phyloP scores from a whole-genome alignment of 75 land plant species.

The Pinus tabuliformis region DNA sequence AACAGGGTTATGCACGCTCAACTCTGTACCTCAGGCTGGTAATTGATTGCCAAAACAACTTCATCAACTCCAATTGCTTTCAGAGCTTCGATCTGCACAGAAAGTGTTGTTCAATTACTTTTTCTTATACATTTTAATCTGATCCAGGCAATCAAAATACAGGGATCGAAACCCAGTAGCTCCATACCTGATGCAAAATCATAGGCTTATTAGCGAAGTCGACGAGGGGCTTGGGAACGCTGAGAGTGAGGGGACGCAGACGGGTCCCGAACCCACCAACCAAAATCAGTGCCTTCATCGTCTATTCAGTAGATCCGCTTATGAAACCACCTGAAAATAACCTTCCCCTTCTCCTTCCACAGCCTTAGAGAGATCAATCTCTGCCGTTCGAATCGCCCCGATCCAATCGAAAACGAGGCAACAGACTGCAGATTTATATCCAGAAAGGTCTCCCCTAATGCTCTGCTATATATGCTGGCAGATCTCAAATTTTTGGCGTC shows the following conservation, averaged over 20 bases:
- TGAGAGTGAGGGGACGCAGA: slow-evolving; percentile 42
- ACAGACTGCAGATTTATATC: too few species aligned
- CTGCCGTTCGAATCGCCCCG: too few species aligned
- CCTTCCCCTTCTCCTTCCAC: too few species aligned
- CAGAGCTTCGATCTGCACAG: slow-evolving; percentile 42
- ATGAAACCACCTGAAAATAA: too few species aligned
- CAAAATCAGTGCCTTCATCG: slow-evolving; percentile 45
- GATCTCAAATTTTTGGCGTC: too few species aligned
- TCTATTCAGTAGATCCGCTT: not conserved
- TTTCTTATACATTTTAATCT: not conserved
- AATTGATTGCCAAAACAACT: slow-evolving; percentile 49
- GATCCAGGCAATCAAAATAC: not conserved
- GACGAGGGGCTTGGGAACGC: slow-evolving; percentile 52
- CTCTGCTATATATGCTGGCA: too few species aligned
- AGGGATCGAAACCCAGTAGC: not conserved
- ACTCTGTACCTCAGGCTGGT: slow-evolving; percentile 37
- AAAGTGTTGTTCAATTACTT: not conserved
- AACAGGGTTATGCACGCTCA: not conserved
- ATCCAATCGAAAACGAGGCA: too few species aligned
- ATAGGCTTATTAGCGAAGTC: slow-evolving; percentile 54
- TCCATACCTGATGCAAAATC: slow-evolving; percentile 40
- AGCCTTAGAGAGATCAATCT: too few species aligned
- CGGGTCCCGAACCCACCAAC: slow-evolving; percentile 49
- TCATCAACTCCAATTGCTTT: slow-evolving; percentile 39
- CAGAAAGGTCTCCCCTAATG: too few species aligned